phyloP scores from a whole-genome alignment of 176 grass and related monocot species.

The Oryza rufipogon region DNA sequence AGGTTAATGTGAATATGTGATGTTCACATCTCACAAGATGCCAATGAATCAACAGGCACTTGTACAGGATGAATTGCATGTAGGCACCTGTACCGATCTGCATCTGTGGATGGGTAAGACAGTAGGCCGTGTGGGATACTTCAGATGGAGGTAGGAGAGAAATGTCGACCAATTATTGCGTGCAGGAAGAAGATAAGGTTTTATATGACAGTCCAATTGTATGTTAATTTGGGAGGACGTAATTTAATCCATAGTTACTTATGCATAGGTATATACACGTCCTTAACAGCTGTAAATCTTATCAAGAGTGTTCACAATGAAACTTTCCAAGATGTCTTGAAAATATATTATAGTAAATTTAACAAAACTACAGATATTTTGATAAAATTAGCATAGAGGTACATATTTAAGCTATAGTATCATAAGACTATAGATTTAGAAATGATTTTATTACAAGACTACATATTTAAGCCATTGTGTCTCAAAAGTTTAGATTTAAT shows the following conservation, averaged over 20 bases:
- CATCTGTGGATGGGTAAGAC: constrained; percentile 9
- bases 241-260: not conserved
- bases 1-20: not conserved
- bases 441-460: no score
- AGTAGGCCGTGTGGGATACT: not conserved
- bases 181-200: constrained; percentile 35
- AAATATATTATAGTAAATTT: not conserved
- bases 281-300: constrained; percentile 30
- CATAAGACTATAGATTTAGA: no score
- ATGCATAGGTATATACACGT: not conserved
- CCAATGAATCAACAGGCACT: not conserved
- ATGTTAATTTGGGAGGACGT: not conserved
- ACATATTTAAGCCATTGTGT: no score
- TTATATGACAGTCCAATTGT: not conserved
- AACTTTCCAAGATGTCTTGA: not conserved
- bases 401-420: no score
- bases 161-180: not conserved
- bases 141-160: not conserved
- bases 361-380: no score
- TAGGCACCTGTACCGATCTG: constrained; percentile 30
- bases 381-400: no score
- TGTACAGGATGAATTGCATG: not conserved
- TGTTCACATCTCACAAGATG: not conserved
- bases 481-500: no score
- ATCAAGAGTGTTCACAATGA: not conserved